phyloP scores from a whole-genome alignment of 202 grass and related monocot genomes.

The Elaeis oleifera region DNA sequence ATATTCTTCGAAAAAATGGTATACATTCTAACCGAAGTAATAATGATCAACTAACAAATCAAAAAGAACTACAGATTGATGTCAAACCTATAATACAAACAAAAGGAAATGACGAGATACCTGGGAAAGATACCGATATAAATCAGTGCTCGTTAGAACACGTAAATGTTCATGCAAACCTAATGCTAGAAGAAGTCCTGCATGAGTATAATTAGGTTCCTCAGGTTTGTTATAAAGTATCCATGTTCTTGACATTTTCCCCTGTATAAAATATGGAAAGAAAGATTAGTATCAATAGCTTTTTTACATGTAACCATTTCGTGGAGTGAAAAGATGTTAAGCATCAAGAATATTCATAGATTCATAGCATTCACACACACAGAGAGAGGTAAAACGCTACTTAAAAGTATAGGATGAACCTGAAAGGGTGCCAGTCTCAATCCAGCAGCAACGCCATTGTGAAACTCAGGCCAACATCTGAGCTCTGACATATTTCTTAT shows the following conservation, averaged over 20 bases:
- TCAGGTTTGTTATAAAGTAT: slow-evolving; percentile 93
- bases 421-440: slow-evolving; percentile 90
- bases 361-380: too few relatives aligned
- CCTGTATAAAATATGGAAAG: slow-evolving; percentile 36
- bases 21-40: too few relatives aligned
- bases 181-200: slow-evolving; percentile 86
- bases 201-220: slow-evolving; percentile 89
- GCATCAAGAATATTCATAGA: too few relatives aligned
- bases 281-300: too few relatives aligned
- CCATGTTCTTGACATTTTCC: slow-evolving; percentile 94
- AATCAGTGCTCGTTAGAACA: slow-evolving; percentile 73
- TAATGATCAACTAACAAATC: too few relatives aligned
- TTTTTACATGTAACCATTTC: too few relatives aligned
- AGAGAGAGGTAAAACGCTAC: too few relatives aligned
- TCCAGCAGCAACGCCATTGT: slow-evolving; percentile 95
- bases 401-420: slow-evolving; percentile 28
- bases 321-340: too few relatives aligned
- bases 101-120: slow-evolving; percentile 21
- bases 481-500: slow-evolving; percentile 77
- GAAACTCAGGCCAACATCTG: slow-evolving; percentile 91
- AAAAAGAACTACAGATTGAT: too few relatives aligned
- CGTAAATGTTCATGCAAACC: slow-evolving; percentile 82
- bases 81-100: slow-evolving; percentile 3
- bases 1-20: too few relatives aligned
- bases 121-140: slow-evolving; percentile 85